Evolutionary conservation across 208 protist species (phyloP).

Genomic region (Trypanosoma mega): DNA sequence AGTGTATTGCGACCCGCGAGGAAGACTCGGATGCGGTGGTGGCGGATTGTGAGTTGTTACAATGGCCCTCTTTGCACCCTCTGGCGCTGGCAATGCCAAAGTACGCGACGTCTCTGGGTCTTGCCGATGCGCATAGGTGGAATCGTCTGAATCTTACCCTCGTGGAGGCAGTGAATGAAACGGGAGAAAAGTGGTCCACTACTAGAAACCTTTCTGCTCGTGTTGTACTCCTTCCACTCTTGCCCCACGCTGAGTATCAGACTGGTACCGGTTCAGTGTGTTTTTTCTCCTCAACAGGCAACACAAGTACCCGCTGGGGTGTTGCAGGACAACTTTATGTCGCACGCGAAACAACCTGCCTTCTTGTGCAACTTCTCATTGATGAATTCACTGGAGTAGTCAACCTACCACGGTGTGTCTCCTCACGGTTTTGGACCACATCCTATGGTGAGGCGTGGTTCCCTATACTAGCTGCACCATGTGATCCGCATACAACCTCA

Average conservation of each 20-base stretch:
- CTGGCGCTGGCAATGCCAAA: neutral
- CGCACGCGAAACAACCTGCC: slow-evolving; percentile 10
- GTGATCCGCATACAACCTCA: neutral
- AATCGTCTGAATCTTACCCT: slow-evolving; percentile 18
- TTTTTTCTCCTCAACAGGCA: no score
- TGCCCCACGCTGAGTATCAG: no score
- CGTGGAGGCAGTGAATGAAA: neutral
- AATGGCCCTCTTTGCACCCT: neutral
- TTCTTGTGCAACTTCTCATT: slow-evolving; percentile 15
- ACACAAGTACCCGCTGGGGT: no score
- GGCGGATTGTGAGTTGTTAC: slow-evolving; percentile 16
- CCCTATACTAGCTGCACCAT: neutral
- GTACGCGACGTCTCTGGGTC: slow-evolving; percentile 6
- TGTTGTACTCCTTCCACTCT: neutral
- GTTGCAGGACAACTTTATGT: slow-evolving; percentile 5
- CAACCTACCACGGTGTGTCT: slow-evolving; percentile 10
- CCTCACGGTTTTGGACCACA: slow-evolving; percentile 23
- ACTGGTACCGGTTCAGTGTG: no score
- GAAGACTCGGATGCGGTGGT: neutral
- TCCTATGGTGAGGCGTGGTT: slow-evolving; percentile 14
- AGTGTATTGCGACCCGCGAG: slow-evolving; percentile 11
- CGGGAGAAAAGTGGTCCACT: neutral
- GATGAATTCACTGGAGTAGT: slow-evolving; percentile 1
- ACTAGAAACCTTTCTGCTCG: neutral
- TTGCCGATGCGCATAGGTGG: slow-evolving; percentile 1